A percentile compares a stretch with the other conserved stretches of the same genome.
Evolutionary conservation across 2,329 filamentous ascomycete genomes (phyloP).

Genomic region (Neofusicoccum laricinum): DNA sequence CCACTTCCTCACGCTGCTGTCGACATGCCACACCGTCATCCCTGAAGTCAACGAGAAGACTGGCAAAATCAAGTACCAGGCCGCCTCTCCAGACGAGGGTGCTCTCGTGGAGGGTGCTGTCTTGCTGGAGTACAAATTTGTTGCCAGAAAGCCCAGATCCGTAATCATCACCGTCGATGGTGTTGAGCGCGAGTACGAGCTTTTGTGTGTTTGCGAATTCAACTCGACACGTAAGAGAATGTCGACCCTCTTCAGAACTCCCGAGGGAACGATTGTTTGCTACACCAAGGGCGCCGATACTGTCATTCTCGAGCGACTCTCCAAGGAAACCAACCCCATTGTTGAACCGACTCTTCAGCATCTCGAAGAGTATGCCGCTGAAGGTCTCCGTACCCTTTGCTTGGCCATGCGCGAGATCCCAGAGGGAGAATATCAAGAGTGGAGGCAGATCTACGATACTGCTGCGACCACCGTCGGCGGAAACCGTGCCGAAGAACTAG

Average conservation of each 20-base stretch:
- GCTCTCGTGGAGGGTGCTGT: slow-evolving; percentile 93
- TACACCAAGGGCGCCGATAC: slow-evolving; percentile 98
- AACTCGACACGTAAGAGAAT: slow-evolving; percentile 97
- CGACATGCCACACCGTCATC: slow-evolving; percentile 96
- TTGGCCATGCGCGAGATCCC: slow-evolving; percentile 90
- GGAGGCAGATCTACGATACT: slow-evolving; percentile 81
- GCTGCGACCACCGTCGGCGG: slow-evolving; percentile 88
- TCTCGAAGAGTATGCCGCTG: slow-evolving; percentile 96
- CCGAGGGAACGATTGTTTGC: slow-evolving; percentile 88
- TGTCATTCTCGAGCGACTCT: slow-evolving; percentile 89
- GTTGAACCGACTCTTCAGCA: slow-evolving; percentile 89
- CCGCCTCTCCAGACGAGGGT: slow-evolving; percentile 93
- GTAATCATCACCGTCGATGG: slow-evolving; percentile 80
- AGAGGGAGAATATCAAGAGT: slow-evolving; percentile 84
- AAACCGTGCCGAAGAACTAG: slow-evolving; percentile 88
- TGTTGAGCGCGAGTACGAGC: slow-evolving; percentile 75
- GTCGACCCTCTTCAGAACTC: slow-evolving; percentile 95
- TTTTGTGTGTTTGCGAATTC: slow-evolving; percentile 97
- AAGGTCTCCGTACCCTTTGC: slow-evolving; percentile 91
- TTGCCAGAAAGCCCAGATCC: slow-evolving; percentile 81
- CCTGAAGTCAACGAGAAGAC: slow-evolving; percentile 75
- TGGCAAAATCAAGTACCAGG: slow-evolving; percentile 91
- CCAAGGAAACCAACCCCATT: slow-evolving; percentile 72
- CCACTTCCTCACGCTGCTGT: slow-evolving; percentile 81
- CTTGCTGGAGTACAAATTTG: slow-evolving; percentile 81